Evolutionary conservation across 1,284 basidiomycete genomes (phyloP).

Genomic region (Ustilago loliicola): DNA sequence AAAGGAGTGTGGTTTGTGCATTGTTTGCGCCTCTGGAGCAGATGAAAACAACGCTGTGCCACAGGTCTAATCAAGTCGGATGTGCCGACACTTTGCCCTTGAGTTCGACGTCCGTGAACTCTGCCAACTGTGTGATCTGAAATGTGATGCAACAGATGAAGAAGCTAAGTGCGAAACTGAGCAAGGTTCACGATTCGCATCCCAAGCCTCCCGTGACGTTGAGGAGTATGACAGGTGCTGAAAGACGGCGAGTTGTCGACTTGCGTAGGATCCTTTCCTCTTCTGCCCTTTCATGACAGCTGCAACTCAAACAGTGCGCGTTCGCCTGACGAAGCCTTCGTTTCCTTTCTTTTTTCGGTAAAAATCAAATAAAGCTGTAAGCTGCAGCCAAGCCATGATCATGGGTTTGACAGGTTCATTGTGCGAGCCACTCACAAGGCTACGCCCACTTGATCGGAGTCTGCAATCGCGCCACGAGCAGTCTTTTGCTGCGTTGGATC

Average conservation of each 20-base stretch:
- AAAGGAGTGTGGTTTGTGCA: not conserved
- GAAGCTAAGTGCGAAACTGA: too few relatives aligned
- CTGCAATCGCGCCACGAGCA: not conserved
- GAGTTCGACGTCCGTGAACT: not conserved
- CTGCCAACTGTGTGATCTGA: not conserved
- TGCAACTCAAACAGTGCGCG: not conserved
- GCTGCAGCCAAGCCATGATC: conserved; percentile 10
- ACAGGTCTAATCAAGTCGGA: conserved; percentile 8
- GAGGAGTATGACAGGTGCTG: conserved; percentile 1
- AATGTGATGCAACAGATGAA: conserved; percentile 3
- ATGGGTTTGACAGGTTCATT: conserved; percentile 38
- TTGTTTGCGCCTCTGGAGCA: conserved; percentile 18
- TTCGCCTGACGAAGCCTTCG: too few relatives aligned
- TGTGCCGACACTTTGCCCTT: not conserved
- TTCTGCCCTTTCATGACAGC: not conserved
- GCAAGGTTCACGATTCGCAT: too few relatives aligned
- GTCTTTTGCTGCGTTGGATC: conserved; percentile 4
- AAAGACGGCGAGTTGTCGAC: conserved; percentile 20
- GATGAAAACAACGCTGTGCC: not conserved
- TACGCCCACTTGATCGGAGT: conserved; percentile 7
- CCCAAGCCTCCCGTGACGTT: not conserved
- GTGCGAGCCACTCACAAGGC: not conserved
- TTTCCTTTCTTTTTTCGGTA: not conserved
- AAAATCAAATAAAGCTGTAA: not conserved
- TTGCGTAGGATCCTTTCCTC: conserved; percentile 20